These are phyloP conservation scores for Aspergillus tubingensis DNA, from an alignment of 2,329 filamentous ascomycete genomes.

Conservation along the genomic window DNA sequence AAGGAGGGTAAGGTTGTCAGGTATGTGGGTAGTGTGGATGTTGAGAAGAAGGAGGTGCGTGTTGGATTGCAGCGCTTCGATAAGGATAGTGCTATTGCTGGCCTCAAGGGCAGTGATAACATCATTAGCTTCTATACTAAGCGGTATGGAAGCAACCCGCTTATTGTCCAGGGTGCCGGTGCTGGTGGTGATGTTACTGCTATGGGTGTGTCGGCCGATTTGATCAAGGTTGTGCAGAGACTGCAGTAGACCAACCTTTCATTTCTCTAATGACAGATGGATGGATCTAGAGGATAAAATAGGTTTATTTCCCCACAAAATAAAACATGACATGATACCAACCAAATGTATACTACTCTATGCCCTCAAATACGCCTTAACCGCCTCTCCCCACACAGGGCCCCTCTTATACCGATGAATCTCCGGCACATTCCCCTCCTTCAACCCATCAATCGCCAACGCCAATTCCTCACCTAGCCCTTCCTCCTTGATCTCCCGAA, in stretches of 20 bases:
- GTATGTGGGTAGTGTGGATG: slow-evolving; percentile 91
- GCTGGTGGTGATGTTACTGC: slow-evolving; percentile 95
- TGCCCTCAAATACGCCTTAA: slow-evolving; percentile 52
- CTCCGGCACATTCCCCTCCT: slow-evolving; percentile 56
- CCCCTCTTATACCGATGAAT: slow-evolving; percentile 62
- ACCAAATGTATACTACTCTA: background rate
- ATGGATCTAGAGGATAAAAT: slow-evolving; percentile 2
- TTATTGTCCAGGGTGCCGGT: slow-evolving; percentile 92
- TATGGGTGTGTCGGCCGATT: slow-evolving; percentile 93
- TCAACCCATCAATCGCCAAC: slow-evolving; percentile 61
- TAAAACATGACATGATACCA: background rate
- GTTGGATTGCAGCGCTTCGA: slow-evolving; percentile 91
- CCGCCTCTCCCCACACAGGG: slow-evolving; percentile 58
- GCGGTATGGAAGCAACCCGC: slow-evolving; percentile 84
- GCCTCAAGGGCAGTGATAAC: slow-evolving; percentile 95
- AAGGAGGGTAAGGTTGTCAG: slow-evolving; percentile 87
- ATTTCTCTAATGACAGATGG: background rate
- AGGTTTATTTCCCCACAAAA: slow-evolving; percentile 13
- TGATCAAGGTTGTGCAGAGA: slow-evolving; percentile 82
- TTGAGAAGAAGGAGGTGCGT: slow-evolving; percentile 77
- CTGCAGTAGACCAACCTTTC: slow-evolving; percentile 52
- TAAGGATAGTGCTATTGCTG: slow-evolving; percentile 84
- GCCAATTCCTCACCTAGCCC: slow-evolving; percentile 57
- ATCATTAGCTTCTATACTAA: slow-evolving; percentile 99
- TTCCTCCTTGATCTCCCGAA: slow-evolving; percentile 58